These are phyloP conservation scores for Paxillus involutus DNA, from an alignment of 768 basidiomycete species.

Conservation along the genomic window DNA sequence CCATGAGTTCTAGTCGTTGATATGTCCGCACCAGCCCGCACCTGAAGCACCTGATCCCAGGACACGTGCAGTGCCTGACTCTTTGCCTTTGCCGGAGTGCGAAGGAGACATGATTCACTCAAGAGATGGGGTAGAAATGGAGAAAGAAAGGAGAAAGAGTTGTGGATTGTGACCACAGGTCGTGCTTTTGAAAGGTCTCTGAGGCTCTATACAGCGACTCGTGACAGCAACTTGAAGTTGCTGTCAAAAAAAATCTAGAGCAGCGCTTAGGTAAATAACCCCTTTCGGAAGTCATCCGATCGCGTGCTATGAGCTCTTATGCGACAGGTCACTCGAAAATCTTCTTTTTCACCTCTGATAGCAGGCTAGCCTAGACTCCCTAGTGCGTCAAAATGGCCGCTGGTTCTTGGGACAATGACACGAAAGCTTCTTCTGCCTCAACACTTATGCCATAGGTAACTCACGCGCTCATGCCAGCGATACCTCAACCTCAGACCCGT, in stretches of 20 bases:
- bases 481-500: no score
- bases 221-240: background rate
- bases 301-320: background rate
- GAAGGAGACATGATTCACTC: conserved; percentile 46
- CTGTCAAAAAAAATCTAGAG: background rate
- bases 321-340: background rate
- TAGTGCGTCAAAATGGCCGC: background rate
- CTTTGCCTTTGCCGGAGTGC: conserved; percentile 52
- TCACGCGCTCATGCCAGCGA: no score
- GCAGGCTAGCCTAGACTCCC: no score
- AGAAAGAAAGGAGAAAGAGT: background rate
- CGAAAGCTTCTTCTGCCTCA: no score
- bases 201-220: no score
- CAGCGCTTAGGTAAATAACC: conserved; percentile 24
- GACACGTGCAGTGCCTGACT: conserved; percentile 87
- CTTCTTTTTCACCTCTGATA: background rate
- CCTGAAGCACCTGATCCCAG: conserved; percentile 93
- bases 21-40: conserved; percentile 24
- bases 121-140: background rate
- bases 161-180: background rate
- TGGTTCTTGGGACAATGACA: no score
- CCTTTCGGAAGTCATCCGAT: background rate
- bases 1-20: background rate
- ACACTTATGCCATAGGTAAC: no score
- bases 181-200: background rate